Conservation (phyloP, 2,329 filamentous ascomycete species). For the Pyrenophora seminiperda region DNA sequence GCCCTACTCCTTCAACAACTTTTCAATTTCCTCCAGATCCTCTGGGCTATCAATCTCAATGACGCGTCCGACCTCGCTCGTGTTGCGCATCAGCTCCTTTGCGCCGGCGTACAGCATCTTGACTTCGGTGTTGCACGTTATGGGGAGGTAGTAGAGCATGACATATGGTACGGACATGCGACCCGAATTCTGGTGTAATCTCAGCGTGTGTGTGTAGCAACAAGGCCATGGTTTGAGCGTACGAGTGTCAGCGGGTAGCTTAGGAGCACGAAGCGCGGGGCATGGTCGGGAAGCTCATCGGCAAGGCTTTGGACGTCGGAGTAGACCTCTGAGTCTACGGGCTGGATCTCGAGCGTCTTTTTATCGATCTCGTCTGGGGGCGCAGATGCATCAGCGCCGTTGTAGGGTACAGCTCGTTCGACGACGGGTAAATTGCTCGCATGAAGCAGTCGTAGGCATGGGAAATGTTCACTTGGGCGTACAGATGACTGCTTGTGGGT, state of each 20-base stretch:
- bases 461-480: constrained; percentile 49
- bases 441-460: constrained; percentile 1
- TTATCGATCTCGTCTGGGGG: constrained; percentile 84
- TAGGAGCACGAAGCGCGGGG: constrained; percentile 85
- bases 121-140: constrained; percentile 83
- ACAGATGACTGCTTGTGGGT: constrained; percentile 94
- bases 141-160: constrained; percentile 90
- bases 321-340: constrained; percentile 82
- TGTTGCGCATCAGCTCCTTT: constrained; percentile 94
- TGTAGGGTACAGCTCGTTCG: constrained; percentile 2
- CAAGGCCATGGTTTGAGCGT: constrained; percentile 36
- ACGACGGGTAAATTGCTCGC: not conserved
- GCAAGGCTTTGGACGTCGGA: constrained; percentile 77
- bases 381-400: constrained; percentile 37
- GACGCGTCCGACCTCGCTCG: constrained; percentile 84
- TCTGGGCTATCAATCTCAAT: constrained; percentile 83
- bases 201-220: constrained; percentile 9
- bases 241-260: constrained; percentile 91
- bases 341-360: constrained; percentile 84
- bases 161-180: constrained; percentile 90
- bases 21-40: constrained; percentile 81
- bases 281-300: constrained; percentile 90
- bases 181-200: constrained; percentile 68
- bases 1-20: constrained; percentile 58
- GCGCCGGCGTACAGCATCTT: constrained; percentile 96